phyloP scores from a whole-genome alignment of 345 rosid species.

The Durio zibethinus region DNA sequence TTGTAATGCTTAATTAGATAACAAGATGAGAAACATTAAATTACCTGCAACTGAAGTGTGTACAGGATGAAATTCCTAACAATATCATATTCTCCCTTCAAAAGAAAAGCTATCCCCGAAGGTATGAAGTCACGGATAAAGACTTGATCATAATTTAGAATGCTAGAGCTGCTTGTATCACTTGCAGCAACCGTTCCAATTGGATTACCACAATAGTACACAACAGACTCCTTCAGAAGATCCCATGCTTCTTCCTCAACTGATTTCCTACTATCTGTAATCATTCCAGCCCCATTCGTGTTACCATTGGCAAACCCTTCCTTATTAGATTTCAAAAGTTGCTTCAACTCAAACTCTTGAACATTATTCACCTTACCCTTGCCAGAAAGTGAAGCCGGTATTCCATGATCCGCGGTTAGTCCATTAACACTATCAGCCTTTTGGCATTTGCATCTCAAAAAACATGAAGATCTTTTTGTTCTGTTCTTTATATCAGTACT shows the following conservation, averaged over 20 bases:
- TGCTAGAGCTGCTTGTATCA: constrained; percentile 60
- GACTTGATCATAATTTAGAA: constrained; percentile 86
- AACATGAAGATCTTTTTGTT: constrained; percentile 15
- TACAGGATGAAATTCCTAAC: constrained; percentile 85
- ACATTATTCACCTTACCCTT: constrained; percentile 18
- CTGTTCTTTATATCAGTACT: constrained; percentile 6
- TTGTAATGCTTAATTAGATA: constrained; percentile 7
- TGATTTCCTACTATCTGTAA: constrained; percentile 29
- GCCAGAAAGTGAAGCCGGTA: constrained; percentile 29
- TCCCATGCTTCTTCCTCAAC: constrained; percentile 92
- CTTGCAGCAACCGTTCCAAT: constrained; percentile 94
- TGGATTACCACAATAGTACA: constrained; percentile 78
- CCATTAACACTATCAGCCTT: constrained; percentile 39
- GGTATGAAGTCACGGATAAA: constrained; percentile 94
- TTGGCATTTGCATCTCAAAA: constrained; percentile 51
- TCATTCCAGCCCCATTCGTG: constrained; percentile 23
- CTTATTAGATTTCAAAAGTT: constrained; percentile 29
- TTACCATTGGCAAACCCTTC: constrained; percentile 32
- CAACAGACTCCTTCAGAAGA: constrained; percentile 61
- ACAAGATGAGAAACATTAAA: not conserved
- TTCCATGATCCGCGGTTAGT: constrained; percentile 33
- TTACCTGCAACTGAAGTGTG: constrained; percentile 94
- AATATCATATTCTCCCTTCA: constrained; percentile 90
- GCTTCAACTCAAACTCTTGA: constrained; percentile 31
- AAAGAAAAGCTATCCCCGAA: constrained; percentile 86